Base-by-base conservation (phyloP, 306 rosid genomes). In the Cicer chorassanicum region DNA sequence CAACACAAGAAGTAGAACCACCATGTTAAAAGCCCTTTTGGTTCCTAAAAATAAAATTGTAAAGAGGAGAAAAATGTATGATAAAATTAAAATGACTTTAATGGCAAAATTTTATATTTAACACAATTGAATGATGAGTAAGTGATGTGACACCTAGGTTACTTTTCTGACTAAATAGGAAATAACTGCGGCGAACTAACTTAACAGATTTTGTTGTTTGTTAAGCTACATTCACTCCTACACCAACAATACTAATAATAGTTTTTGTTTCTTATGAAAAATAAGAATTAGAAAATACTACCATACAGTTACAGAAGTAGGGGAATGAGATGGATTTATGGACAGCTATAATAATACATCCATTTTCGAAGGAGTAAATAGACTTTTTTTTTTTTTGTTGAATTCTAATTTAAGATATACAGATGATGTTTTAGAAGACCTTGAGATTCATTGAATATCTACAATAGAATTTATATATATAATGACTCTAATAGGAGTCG, bases 11-110 rank as follows among this genome's bases (percentile, higher is more conserved):
- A 74, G 45, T 10, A 44, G 10, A 40, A 51, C 72, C 29, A 64
- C 60, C 43, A 16, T 6, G 36, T 9, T 60, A 55, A 55, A 77
- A 69, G 29, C 68, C 76, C 49, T 63, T 41, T 12, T 68, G 29
- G 8, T 29, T 74, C 66, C 56, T 45, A 45, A 45, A 45, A 3
- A 45, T 10, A 5, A 45, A 45, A 45, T 9, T 10, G 50, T 5
- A 45, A 3, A 45, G 39, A 24, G 40, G 12, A 24, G 16, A 21
- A 21, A 55, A 61, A 61, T 61, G 67, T 6, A 36, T 13, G 10
- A 61, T 36, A 14, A 43, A 43, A 12, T 10, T 3, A 5, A 45
- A 45, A 45, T 45, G 5, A 10, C 49, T 45, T 45, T 5, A 45
- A 45, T 45, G 6, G n/a, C 49, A 9, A 45, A 45, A 44, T 2